Conservation (phyloP, 768 basidiomycete genomes). For the Fomitopsis pulvina region DNA sequence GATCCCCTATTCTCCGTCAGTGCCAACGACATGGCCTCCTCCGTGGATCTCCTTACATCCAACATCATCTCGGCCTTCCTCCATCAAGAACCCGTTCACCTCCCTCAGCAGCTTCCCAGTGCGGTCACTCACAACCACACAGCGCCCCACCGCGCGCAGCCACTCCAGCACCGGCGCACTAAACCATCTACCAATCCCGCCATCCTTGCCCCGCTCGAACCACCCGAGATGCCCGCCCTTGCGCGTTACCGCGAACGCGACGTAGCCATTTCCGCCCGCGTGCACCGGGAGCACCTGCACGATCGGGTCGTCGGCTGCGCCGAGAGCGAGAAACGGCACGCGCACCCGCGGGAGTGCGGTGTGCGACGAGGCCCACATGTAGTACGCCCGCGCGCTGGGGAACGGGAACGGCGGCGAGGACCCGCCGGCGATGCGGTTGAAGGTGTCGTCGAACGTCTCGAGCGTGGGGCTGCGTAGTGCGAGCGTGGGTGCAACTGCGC, state of each 20-base stretch:
- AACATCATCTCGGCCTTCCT: conserved; percentile 47
- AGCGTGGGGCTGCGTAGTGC: conserved; percentile 48
- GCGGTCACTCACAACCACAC: conserved; percentile 33
- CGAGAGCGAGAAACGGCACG: conserved; percentile 72
- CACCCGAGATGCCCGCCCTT: conserved; percentile 82
- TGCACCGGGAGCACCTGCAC: conserved; percentile 57
- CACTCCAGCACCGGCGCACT: conserved; percentile 67
- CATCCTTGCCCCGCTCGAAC: conserved; percentile 41
- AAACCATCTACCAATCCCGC: conserved; percentile 38
- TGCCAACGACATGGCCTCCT: no score
- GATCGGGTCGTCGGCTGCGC: conserved; percentile 73
- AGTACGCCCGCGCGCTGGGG: conserved; percentile 39
- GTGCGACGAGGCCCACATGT: conserved; percentile 52
- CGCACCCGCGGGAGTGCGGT: conserved; percentile 48
- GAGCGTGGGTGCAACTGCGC: conserved; percentile 38
- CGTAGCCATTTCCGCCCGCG: conserved; percentile 41
- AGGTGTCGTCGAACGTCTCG: conserved; percentile 50
- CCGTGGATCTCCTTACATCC: no score
- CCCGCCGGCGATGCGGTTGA: conserved; percentile 64
- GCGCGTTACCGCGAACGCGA: conserved; percentile 54
- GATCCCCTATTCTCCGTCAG: no score
- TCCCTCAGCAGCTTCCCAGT: conserved; percentile 33
- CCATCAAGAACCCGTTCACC: conserved; percentile 54
- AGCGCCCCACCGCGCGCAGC: conserved; percentile 51
- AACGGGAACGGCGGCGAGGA: conserved; percentile 46